Evolutionary conservation across 2,329 filamentous ascomycete genomes (phyloP).

Genomic region (Fusarium xyrophilum): DNA sequence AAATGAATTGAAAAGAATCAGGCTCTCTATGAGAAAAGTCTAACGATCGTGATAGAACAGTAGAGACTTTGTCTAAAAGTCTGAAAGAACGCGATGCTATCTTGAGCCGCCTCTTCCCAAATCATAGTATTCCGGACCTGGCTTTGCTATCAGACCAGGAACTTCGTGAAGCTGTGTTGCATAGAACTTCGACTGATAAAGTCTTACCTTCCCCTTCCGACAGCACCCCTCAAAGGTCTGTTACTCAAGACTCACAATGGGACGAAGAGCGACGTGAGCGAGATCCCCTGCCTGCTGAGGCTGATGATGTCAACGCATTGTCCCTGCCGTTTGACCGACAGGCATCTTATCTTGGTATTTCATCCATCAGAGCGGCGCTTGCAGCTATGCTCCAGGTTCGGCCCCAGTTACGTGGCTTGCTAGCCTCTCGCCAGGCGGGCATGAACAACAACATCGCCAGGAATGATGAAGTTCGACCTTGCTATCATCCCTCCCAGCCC

Average conservation of each 20-base stretch:
- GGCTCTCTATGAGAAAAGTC: not conserved
- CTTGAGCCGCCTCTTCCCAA: not conserved
- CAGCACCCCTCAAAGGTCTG: not conserved
- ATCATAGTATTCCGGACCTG: not conserved
- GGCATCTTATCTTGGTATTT: slow-evolving; percentile 5
- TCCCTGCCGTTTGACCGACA: slow-evolving; percentile 4
- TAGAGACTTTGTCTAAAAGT: not conserved
- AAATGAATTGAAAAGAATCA: not conserved
- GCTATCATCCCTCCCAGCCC: not conserved
- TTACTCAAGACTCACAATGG: not conserved
- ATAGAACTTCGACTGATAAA: not conserved
- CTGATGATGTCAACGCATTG: slow-evolving; percentile 9
- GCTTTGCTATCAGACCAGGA: not conserved
- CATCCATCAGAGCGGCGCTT: slow-evolving; percentile 5
- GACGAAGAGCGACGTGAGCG: not conserved
- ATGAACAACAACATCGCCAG: not conserved
- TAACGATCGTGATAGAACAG: not conserved
- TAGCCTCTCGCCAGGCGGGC: not conserved
- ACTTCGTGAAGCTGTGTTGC: not conserved
- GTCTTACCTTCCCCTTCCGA: not conserved
- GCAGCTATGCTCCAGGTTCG: slow-evolving; percentile 5
- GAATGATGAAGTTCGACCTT: not conserved
- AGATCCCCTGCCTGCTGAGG: not conserved
- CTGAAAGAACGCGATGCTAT: slow-evolving; percentile 3
- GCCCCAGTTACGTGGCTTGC: not conserved